Base-by-base conservation (phyloP, 805 yeast species). In the Danielia oregonensis region DNA sequence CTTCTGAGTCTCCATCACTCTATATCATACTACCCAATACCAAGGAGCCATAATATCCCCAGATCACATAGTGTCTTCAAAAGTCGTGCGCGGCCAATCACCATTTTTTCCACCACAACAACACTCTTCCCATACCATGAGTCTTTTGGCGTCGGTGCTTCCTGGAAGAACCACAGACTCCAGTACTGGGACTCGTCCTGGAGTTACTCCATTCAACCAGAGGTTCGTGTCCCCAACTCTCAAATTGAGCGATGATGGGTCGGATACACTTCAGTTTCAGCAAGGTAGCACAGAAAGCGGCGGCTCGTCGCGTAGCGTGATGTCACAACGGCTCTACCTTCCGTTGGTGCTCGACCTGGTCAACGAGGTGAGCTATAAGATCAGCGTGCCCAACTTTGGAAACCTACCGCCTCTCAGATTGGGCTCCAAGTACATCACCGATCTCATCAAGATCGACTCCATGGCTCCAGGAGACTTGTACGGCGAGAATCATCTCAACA, bases 391-490 rank as follows among this genome's bases (percentile, higher is more conserved):
- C 21, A 74, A 75, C 37, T 63, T 75, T 39, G 68, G 76, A 14
- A 65, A 68, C 24, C 60, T 77, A 28, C 61, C 76, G 17, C 78
- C 82, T 4, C 55, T 73, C 35, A 71, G 75, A 41, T 57, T 84
- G 37, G 86, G 88, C 1, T 69, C 77, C 32, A 78, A 78, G 55
- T 81, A 76, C 56, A 73, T 84, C 36, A 70, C 78, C 24, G 72
- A 70, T 59, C 74, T 64, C 52, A 82, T 61, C 53, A 76, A 59
- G 49, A 76, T 61, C 55, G 85, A 68, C 70, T 78, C 73, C 58
- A 75, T 56, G 68, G 70, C 61, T 39, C 89, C 65, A 51, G 75
- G 60, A 38, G 78, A 62, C 51, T 75, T 61, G 66, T 84, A 67
- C 66, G 64, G 67, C 7, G 60, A 76, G 30, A 76, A 78, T 26